Evolutionary conservation across 2,329 filamentous ascomycete species (phyloP).

Genomic region (Botryotinia convoluta): DNA sequence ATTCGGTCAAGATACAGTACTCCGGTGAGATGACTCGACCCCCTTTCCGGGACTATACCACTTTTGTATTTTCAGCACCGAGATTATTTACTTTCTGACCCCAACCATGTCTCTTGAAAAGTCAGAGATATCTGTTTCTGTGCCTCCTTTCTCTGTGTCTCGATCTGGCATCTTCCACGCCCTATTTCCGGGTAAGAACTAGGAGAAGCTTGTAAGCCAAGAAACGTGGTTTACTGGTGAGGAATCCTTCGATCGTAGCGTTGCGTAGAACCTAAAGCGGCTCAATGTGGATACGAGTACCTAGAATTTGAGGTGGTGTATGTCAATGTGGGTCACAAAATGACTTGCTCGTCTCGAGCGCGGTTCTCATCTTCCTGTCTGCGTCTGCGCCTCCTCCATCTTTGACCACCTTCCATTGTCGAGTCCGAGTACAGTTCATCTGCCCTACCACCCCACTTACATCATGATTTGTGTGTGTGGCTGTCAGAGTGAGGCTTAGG

Average conservation of each 20-base stretch:
- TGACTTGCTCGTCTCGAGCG: background rate
- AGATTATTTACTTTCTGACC: background rate
- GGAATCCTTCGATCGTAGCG: background rate
- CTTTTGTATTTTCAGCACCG: background rate
- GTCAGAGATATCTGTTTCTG: too few species aligned
- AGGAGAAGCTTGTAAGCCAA: background rate
- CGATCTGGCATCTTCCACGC: too few species aligned
- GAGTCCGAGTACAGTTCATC: background rate
- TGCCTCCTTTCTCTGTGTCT: too few species aligned
- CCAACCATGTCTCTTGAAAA: background rate
- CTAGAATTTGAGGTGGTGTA: background rate
- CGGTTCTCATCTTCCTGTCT: background rate
- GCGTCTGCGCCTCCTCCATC: constrained; percentile 6
- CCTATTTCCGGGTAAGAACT: background rate
- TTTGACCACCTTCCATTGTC: background rate
- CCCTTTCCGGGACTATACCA: background rate
- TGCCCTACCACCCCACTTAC: background rate
- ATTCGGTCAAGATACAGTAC: background rate
- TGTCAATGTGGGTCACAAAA: background rate
- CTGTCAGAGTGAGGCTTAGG: background rate
- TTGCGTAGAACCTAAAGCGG: background rate
- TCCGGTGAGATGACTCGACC: background rate
- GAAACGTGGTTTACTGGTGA: constrained; percentile 2
- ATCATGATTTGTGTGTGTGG: background rate
- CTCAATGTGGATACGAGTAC: background rate